A percentile compares a stretch with the other conserved stretches of the same genome.
Conservation (phyloP, 257 asterid genomes). For the Capsicum baccatum region DNA sequence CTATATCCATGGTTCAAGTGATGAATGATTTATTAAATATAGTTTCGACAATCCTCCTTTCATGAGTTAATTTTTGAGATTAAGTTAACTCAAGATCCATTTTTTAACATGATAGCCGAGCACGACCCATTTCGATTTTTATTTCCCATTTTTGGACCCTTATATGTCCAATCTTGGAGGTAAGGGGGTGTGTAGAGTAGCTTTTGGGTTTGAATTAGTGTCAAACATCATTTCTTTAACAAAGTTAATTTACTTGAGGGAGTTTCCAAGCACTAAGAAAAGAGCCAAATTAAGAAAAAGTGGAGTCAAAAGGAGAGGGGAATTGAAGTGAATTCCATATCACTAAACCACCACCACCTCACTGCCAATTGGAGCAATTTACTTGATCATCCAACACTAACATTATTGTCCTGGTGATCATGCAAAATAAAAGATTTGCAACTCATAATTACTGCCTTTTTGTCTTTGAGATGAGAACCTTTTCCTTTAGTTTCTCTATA, state of each 20-base stretch:
- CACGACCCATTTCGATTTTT: too few species aligned
- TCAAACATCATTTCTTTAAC: too few species aligned
- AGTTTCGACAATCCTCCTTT: accelerated
- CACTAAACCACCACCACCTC: slow-evolving; percentile 41
- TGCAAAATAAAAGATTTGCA: neutral
- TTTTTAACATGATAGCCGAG: neutral
- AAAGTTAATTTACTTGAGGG: neutral
- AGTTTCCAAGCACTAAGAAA: slow-evolving; percentile 1
- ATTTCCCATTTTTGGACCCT: neutral
- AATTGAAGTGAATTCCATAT: slow-evolving; percentile 56
- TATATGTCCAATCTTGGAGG: neutral
- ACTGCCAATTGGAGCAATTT: neutral
- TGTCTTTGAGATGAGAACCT: neutral
- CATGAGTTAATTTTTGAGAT: neutral
- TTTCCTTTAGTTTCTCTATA: neutral
- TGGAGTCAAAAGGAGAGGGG: slow-evolving; percentile 24
- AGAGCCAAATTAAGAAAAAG: slow-evolving; percentile 6
- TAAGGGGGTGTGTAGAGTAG: too few species aligned
- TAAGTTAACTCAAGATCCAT: neutral
- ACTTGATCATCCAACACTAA: neutral
- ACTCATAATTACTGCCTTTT: neutral
- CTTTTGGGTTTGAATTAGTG: too few species aligned
- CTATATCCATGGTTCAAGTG: neutral
- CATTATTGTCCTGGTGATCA: slow-evolving; percentile 26
- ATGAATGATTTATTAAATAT: neutral